Base-by-base conservation (phyloP, 2,329 filamentous ascomycete genomes). In the Penicillium sp. region DNA sequence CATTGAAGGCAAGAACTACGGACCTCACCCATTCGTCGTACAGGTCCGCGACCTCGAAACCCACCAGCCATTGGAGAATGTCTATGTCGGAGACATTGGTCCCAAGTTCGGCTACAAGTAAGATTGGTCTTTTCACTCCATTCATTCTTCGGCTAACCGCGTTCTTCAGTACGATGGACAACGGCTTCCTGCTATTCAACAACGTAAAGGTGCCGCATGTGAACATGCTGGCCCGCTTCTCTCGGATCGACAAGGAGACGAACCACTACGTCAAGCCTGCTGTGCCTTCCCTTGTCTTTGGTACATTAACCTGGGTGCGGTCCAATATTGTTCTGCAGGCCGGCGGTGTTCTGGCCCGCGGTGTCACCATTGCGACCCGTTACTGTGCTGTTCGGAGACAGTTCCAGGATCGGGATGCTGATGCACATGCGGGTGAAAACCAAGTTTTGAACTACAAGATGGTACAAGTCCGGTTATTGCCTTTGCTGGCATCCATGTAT, bases 391-490 rank as follows among this genome's bases (percentile, higher is more conserved):
- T 90, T 4, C 79, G 87, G 41, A 78, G 85, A n/a, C 87, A 90
- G 63, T 90, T 90, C 74, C 83, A 88, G 66, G 87, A 90, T 59
- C 80, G 81, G 4, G 87, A 89, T 68, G 80, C 83, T 5, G 75
- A 77, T 25, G 74, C 78, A 31, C 75, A 73, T 33, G 75, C 72
- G 19, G 81, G 80, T 4, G 87, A 90, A 72, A 89, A 83, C 64
- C 84, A 86, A 60, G 87, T 90, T 1, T 74, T 90, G 25, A 86
- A 90, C 74, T 90, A 90, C 71, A 88, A 86, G 54, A 89, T 88
- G 82, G 87, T 90, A 7, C 86, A 89, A 66, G 80, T 86, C 62
- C 80, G 87, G 40, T 75, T 90, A 2, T 73, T 90, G 18, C 86
- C 87, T 1, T 75, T 90, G 3, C 74, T 91, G 8, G 87, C 87